Percentiles rank a stretch among this genome's conserved stretches.
Evolutionary conservation across 176 grass and related monocot species (phyloP).

Genomic region (Eleusine coracana): DNA sequence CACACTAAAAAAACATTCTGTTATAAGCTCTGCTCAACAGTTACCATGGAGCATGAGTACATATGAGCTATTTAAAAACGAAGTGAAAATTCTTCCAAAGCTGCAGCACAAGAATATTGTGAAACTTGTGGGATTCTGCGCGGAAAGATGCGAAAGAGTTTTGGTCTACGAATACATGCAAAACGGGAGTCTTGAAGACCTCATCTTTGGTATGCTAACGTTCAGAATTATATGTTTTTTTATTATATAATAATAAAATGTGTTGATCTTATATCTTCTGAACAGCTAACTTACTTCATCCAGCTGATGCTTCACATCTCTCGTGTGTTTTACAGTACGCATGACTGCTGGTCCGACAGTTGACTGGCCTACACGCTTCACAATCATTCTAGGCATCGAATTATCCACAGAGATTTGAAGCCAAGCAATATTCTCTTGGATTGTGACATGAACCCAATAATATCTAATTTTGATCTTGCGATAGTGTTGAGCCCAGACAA

Average conservation of each 20-base stretch:
- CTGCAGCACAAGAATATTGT: constrained; percentile 30
- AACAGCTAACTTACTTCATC: too few relatives aligned
- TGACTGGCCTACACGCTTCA: background rate
- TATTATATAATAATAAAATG: too few relatives aligned
- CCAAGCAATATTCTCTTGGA: background rate
- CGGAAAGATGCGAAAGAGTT: constrained; percentile 12
- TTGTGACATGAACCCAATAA: background rate
- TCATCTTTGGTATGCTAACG: constrained; percentile 6
- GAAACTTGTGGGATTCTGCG: constrained; percentile 17
- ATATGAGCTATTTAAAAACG: constrained; percentile 24
- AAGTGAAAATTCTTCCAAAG: constrained; percentile 13
- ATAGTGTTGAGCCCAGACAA: background rate
- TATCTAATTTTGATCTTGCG: background rate
- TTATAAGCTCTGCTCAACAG: background rate
- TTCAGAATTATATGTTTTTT: background rate
- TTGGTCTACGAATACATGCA: constrained; percentile 17
- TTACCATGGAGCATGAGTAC: background rate
- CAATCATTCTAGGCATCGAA: background rate
- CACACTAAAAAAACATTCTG: background rate
- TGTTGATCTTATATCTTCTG: too few relatives aligned
- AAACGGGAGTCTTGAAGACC: constrained; percentile 32
- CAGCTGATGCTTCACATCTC: too few relatives aligned
- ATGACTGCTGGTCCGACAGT: background rate
- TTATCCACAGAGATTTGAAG: background rate
- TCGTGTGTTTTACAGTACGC: background rate